Conservation (phyloP, 106 monocot genomes). For the Dioscorea dumetorum region DNA sequence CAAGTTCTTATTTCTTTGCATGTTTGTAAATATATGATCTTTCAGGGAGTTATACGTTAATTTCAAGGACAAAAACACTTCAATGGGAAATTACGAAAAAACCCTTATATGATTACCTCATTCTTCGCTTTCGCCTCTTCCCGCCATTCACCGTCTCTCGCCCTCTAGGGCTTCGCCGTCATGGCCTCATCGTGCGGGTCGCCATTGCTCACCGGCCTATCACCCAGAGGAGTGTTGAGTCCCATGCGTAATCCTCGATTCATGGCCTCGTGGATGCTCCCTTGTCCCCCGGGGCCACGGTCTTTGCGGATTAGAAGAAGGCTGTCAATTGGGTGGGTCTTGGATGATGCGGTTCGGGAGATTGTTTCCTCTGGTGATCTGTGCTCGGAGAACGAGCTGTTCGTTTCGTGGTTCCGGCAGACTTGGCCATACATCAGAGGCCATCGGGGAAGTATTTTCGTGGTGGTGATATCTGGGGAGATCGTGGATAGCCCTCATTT, state of each 20-base stretch:
- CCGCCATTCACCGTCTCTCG: too few species aligned
- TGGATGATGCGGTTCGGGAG: not conserved
- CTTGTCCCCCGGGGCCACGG: not conserved
- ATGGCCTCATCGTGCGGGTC: not conserved
- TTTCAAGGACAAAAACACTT: too few species aligned
- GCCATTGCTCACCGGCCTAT: not conserved
- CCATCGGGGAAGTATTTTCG: conserved; percentile 79
- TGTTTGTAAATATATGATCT: too few species aligned
- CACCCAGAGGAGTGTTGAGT: not conserved
- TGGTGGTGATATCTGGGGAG: conserved; percentile 76
- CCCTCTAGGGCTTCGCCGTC: too few species aligned
- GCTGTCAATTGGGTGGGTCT: not conserved
- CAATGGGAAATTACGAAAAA: too few species aligned
- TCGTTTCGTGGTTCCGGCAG: conserved; percentile 63
- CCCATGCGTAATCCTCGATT: not conserved
- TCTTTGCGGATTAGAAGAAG: not conserved
- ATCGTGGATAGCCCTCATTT: conserved; percentile 49
- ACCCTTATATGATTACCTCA: too few species aligned
- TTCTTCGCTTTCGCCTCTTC: too few species aligned
- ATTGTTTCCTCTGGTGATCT: not conserved
- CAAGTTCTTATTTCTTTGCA: too few species aligned
- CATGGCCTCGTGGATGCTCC: not conserved
- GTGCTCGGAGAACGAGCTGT: conserved; percentile 30
- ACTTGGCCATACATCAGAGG: conserved; percentile 82
- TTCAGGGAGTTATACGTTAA: too few species aligned